Evolutionary conservation across 768 basidiomycete species (phyloP).

Genomic region (Candolleomyces efflorescens): DNA sequence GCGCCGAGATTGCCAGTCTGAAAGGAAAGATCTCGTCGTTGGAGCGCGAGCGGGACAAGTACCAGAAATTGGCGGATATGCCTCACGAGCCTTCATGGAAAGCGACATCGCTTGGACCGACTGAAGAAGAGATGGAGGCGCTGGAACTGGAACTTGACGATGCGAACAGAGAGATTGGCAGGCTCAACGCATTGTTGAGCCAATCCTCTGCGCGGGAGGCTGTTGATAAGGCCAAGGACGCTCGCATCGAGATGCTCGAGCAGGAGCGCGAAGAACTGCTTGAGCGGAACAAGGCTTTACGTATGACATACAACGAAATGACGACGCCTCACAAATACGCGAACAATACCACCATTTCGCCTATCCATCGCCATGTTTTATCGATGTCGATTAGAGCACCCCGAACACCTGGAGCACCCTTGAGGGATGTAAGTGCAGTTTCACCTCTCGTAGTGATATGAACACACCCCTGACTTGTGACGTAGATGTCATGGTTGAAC

Average conservation of each 20-base stretch:
- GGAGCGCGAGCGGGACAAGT: slow-evolving; percentile 50
- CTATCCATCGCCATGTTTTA: slow-evolving; percentile 69
- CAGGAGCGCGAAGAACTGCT: slow-evolving; percentile 71
- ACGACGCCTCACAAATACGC: slow-evolving; percentile 54
- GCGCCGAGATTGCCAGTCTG: slow-evolving; percentile 47
- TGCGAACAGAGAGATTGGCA: slow-evolving; percentile 72
- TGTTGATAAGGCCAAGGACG: slow-evolving; percentile 71
- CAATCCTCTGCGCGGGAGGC: slow-evolving; percentile 77
- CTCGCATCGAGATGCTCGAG: slow-evolving; percentile 72
- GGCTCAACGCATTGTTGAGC: slow-evolving; percentile 58
- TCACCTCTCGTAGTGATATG: not conserved
- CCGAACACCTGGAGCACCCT: slow-evolving; percentile 73
- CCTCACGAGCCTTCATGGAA: slow-evolving; percentile 21
- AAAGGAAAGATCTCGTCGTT: slow-evolving; percentile 46
- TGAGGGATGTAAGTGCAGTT: slow-evolving; percentile 61
- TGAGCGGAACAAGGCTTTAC: slow-evolving; percentile 61
- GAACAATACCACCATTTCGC: slow-evolving; percentile 64
- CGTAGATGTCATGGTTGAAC: slow-evolving; percentile 74
- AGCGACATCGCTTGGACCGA: slow-evolving; percentile 22
- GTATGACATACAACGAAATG: slow-evolving; percentile 46
- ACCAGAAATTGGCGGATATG: slow-evolving; percentile 20
- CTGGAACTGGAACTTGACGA: slow-evolving; percentile 75
- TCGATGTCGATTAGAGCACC: slow-evolving; percentile 66
- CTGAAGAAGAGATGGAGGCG: slow-evolving; percentile 54
- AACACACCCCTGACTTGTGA: slow-evolving; percentile 1